Percentiles rank a stretch among this genome's conserved stretches.
Evolutionary conservation across 371 early-diverging fungal genomes (phyloP).

Genomic region (Actinomortierella ambigua): DNA sequence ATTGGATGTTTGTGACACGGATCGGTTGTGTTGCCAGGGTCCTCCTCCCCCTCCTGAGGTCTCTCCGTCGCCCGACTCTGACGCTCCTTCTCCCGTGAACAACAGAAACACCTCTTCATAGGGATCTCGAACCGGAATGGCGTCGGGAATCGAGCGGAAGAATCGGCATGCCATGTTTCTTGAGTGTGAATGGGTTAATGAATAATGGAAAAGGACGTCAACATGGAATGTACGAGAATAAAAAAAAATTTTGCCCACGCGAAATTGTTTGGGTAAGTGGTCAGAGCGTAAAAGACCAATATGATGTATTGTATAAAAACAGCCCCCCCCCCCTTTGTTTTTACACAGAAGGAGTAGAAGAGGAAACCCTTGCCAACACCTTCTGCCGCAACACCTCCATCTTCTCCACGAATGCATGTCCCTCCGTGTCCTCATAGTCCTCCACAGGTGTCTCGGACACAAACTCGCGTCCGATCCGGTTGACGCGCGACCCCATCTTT

Average conservation of each 20-base stretch:
- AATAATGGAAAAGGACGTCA: no score
- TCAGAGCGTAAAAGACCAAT: no score
- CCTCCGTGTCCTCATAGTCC: slow-evolving; percentile 33
- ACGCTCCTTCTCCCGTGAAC: slow-evolving; percentile 31
- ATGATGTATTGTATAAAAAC: no score
- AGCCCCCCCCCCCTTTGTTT: no score
- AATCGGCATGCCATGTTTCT: slow-evolving; percentile 22
- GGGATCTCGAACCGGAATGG: slow-evolving; percentile 20
- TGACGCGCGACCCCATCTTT: slow-evolving; percentile 26
- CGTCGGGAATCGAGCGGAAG: slow-evolving; percentile 35
- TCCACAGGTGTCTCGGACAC: slow-evolving; percentile 20
- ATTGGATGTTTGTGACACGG: slow-evolving; percentile 29
- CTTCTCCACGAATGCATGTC: slow-evolving; percentile 12
- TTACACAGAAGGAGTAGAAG: no score
- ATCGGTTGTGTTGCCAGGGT: slow-evolving; percentile 41
- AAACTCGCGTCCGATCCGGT: slow-evolving; percentile 12
- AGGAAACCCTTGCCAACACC: no score
- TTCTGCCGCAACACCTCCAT: slow-evolving; percentile 25
- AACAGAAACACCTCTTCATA: slow-evolving; percentile 42
- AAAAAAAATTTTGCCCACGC: no score
- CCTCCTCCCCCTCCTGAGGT: neutral
- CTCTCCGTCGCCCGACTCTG: no score
- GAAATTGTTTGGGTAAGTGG: no score
- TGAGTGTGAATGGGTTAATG: no score
- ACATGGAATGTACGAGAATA: no score